Evolutionary conservation across 768 basidiomycete species (phyloP).

Genomic region (Terana coerulea): DNA sequence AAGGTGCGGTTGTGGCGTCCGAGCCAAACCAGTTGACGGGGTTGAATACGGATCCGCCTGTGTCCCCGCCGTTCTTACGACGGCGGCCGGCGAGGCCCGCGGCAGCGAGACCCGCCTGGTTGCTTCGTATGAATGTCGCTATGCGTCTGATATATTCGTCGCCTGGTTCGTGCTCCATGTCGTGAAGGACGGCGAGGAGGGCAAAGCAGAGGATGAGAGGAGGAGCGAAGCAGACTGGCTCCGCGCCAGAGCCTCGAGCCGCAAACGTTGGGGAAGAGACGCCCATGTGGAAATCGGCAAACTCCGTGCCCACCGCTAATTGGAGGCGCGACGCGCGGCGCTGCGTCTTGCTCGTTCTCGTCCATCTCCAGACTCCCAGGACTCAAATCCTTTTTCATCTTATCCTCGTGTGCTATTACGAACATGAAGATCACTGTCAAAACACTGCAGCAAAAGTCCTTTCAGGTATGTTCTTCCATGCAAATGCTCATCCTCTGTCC

Average conservation of each 20-base stretch:
- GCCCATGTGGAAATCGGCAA: slow-evolving; percentile 8
- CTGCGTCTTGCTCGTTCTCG: neutral
- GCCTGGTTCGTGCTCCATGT: slow-evolving; percentile 56
- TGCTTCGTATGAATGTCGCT: slow-evolving; percentile 65
- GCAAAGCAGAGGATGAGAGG: slow-evolving; percentile 11
- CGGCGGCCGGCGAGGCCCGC: slow-evolving; percentile 50
- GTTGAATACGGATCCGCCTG: slow-evolving; percentile 42
- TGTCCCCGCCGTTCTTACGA: slow-evolving; percentile 31
- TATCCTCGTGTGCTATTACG: neutral
- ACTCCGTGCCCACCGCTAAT: slow-evolving; percentile 4
- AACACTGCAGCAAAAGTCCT: slow-evolving; percentile 91
- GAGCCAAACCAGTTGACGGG: slow-evolving; percentile 58
- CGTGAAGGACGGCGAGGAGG: slow-evolving; percentile 17
- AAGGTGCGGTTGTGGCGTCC: slow-evolving; percentile 29
- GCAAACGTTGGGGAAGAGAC: neutral
- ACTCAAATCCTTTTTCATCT: neutral
- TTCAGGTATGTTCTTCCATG: slow-evolving; percentile 50
- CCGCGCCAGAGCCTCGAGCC: slow-evolving; percentile 1
- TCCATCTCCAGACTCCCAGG: neutral
- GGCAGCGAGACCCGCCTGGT: slow-evolving; percentile 73
- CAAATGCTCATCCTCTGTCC: neutral
- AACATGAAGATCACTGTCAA: slow-evolving; percentile 93
- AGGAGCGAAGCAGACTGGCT: slow-evolving; percentile 7
- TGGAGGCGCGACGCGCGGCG: slow-evolving; percentile 15
- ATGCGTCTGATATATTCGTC: slow-evolving; percentile 74